Base-by-base conservation (phyloP, 1,284 basidiomycete species). In the Irpex sp. region DNA sequence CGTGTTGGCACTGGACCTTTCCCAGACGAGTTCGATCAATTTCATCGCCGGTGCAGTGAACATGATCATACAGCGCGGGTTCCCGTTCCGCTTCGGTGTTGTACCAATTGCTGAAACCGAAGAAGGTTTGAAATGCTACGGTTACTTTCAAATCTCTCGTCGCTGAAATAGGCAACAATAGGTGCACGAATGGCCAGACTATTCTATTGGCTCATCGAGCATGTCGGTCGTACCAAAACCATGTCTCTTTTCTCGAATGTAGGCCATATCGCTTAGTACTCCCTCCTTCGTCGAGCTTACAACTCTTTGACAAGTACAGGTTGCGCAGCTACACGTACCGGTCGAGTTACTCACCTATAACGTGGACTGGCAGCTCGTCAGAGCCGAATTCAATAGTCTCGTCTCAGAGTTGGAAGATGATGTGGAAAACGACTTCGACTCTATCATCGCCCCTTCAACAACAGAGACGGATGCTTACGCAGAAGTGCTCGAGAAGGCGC, bases 41-140 rank as follows among this genome's bases (percentile, higher is more conserved):
- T 86, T 92, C 67, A 77, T 97, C 54, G 78, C 81, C 1, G 81
- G 81, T 0, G 76, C 89, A 0, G 80, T 95, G 49, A 80, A 82
- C 17, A 83, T 80, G 58, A 86, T 95, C 71, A 87, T 97, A 58
- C 77, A 84, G 39, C 82, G 93, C 51, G 83, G 81, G 15, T 79
- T 93, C 50, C 92, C 94, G 0, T 83, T 95, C 66, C 81, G 92
- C 37, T 94, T 94, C 72, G 95, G 95, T 15, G 71, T 97, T 57
- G 93, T 95, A 1, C 94, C 94, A 2, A 76, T 88, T 35, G 75
- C 85, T 0, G 83, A 87, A 64, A 84, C 79, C 0, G 83, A 84
- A 13, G 83, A 87, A 47, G 80, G 88, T 81, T 65, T 62, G 81
- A 75, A 8, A 57, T 31, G 17, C 37, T 43, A 21, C 5, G 31